Percentiles rank a stretch among this genome's conserved stretches.
phyloP scores from a whole-genome alignment of 1,284 basidiomycete genomes.

The Pseudozyma sp. region DNA sequence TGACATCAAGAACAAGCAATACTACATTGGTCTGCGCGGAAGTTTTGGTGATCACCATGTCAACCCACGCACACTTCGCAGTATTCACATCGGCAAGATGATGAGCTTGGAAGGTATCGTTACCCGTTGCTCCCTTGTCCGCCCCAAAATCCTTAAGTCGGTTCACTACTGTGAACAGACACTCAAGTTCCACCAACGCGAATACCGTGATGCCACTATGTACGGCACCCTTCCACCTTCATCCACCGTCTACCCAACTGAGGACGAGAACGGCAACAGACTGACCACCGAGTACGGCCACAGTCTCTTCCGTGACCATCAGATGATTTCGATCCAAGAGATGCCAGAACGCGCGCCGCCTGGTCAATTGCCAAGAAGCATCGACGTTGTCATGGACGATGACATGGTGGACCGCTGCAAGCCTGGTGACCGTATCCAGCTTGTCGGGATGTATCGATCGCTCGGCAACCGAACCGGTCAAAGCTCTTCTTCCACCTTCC shows the following conservation, averaged over 20 bases:
- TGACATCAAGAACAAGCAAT: slow-evolving; percentile 78
- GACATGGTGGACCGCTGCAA: slow-evolving; percentile 97
- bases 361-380: slow-evolving; percentile 93
- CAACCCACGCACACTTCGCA: slow-evolving; percentile 90
- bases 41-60: slow-evolving; percentile 99
- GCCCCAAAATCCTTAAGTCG: slow-evolving; percentile 97
- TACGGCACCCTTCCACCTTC: slow-evolving; percentile 75
- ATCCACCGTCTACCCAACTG: slow-evolving; percentile 77
- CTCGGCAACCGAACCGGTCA: slow-evolving; percentile 81
- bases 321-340: slow-evolving; percentile 97
- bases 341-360: slow-evolving; percentile 99
- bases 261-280: slow-evolving; percentile 87
- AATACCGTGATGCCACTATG: slow-evolving; percentile 94
- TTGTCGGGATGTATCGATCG: slow-evolving; percentile 94
- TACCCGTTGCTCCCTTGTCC: slow-evolving; percentile 93
- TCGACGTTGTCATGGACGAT: slow-evolving; percentile 95
- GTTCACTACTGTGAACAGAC: slow-evolving; percentile 94
- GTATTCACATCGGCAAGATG: slow-evolving; percentile 92
- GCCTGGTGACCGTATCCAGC: slow-evolving; percentile 95
- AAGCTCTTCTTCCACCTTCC: slow-evolving; percentile 82
- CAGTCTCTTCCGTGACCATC: slow-evolving; percentile 94
- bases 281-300: slow-evolving; percentile 93
- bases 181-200: slow-evolving; percentile 83
- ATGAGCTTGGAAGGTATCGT: slow-evolving; percentile 98
- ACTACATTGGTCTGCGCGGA: slow-evolving; percentile 89